phyloP scores from a whole-genome alignment of 148 eudicot genomes.

The Nyssa sinensis region DNA sequence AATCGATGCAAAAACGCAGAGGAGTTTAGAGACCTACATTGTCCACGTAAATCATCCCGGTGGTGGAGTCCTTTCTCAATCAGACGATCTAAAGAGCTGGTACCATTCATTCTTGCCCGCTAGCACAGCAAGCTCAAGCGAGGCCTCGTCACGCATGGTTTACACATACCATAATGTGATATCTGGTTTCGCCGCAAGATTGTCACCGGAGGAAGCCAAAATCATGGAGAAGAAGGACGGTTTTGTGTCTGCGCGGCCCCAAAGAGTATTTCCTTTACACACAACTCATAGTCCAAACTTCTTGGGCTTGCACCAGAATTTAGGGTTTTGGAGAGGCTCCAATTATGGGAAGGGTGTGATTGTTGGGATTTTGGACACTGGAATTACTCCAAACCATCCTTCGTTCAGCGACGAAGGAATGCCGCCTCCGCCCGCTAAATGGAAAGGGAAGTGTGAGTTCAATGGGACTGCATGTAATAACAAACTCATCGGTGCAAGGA shows the following conservation, averaged over 20 bases:
- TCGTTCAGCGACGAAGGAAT: conserved; percentile 45
- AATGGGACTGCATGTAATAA: conserved; percentile 38
- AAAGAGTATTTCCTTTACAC: conserved; percentile 7
- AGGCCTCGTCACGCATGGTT: conserved; percentile 6
- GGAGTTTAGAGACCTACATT: conserved; percentile 12
- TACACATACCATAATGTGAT: conserved; percentile 24
- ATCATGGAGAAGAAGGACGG: conserved; percentile 21
- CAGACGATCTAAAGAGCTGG: neutral
- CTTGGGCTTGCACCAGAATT: conserved; percentile 28
- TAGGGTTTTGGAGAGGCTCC: conserved; percentile 21
- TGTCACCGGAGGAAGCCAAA: conserved; percentile 27
- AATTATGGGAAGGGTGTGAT: conserved; percentile 38
- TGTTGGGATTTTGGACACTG: conserved; percentile 54
- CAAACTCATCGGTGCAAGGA: conserved; percentile 59
- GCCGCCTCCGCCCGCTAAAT: conserved; percentile 40
- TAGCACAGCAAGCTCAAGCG: neutral
- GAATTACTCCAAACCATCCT: conserved; percentile 39
- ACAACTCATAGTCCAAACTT: conserved; percentile 33
- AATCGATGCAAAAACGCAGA: too few species aligned
- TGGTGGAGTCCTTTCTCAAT: neutral
- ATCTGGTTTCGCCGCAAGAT: conserved; percentile 28
- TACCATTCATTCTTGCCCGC: conserved; percentile 21
- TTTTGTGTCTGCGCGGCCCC: conserved; percentile 21
- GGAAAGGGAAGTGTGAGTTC: conserved; percentile 49
- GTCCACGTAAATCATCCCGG: conserved; percentile 20